These are phyloP conservation scores for Lactarius sp. DNA, from an alignment of 768 basidiomycete species.

Conservation along the genomic window DNA sequence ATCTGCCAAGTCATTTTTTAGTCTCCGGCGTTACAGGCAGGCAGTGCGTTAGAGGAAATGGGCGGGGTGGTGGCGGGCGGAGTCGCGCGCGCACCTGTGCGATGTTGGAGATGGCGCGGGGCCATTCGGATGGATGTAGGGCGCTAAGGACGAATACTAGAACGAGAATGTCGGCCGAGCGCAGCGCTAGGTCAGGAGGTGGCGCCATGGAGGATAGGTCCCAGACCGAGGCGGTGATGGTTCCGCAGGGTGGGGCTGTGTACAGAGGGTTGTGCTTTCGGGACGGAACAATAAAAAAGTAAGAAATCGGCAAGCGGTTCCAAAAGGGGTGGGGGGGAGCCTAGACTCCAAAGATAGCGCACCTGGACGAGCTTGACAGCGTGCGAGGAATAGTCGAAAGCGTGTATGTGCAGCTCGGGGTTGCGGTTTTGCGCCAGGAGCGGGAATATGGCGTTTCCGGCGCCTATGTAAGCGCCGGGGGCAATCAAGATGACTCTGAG, in stretches of 20 bases:
- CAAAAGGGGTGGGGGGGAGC: too few species aligned
- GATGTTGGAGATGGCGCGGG: slow-evolving; percentile 72
- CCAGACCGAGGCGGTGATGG: slow-evolving; percentile 82
- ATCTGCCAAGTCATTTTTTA: slow-evolving; percentile 45
- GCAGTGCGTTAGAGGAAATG: neutral
- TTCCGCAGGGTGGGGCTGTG: slow-evolving; percentile 56
- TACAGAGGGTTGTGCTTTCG: slow-evolving; percentile 69
- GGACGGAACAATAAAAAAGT: too few species aligned
- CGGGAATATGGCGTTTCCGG: slow-evolving; percentile 94
- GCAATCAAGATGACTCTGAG: neutral
- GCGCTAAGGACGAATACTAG: slow-evolving; percentile 94
- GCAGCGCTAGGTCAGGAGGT: slow-evolving; percentile 58
- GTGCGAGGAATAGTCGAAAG: slow-evolving; percentile 87
- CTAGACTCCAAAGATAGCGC: slow-evolving; percentile 15
- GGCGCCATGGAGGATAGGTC: slow-evolving; percentile 70
- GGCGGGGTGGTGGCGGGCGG: too few species aligned
- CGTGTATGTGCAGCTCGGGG: slow-evolving; percentile 63
- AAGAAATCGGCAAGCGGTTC: neutral
- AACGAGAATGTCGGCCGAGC: slow-evolving; percentile 82
- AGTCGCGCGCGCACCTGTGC: slow-evolving; percentile 48
- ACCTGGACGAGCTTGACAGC: slow-evolving; percentile 91
- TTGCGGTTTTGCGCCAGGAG: slow-evolving; percentile 81
- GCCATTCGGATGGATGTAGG: slow-evolving; percentile 91
- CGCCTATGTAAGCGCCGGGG: slow-evolving; percentile 47
- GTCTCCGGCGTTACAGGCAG: neutral